phyloP scores from a whole-genome alignment of 768 basidiomycete species.

The Lactifluus volemus region DNA sequence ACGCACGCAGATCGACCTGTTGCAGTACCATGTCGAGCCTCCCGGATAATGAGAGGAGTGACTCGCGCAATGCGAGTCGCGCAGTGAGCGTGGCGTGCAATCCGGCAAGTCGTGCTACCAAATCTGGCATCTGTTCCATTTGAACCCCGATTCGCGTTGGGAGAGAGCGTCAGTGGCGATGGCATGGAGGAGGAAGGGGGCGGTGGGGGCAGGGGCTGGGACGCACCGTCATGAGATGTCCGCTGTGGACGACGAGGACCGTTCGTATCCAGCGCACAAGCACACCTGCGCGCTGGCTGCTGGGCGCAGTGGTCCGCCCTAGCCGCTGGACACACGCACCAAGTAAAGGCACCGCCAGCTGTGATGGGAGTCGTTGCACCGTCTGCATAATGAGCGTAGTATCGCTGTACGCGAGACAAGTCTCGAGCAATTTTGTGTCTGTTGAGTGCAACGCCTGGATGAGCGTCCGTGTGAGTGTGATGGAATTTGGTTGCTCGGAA shows the following conservation, averaged over 20 bases:
- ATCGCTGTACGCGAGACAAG: conserved; percentile 79
- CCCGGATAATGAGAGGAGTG: conserved; percentile 77
- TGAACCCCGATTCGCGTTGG: conserved; percentile 8
- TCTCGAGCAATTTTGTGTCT: conserved; percentile 80
- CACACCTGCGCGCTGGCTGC: conserved; percentile 62
- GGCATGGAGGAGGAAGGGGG: conserved; percentile 1
- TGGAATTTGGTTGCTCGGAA: conserved; percentile 48
- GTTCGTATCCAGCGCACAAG: conserved; percentile 74
- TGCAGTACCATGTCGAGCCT: conserved; percentile 89
- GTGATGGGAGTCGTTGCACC: conserved; percentile 75
- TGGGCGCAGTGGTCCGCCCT: conserved; percentile 71
- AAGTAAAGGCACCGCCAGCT: conserved; percentile 78
- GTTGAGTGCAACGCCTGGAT: conserved; percentile 95
- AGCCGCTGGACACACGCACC: conserved; percentile 85
- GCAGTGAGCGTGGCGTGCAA: conserved; percentile 76
- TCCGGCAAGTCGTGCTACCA: conserved; percentile 78
- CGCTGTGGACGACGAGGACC: conserved; percentile 77
- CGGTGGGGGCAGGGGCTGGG: not conserved
- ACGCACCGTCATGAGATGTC: conserved; percentile 89
- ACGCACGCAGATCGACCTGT: conserved; percentile 84
- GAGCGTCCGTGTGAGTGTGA: conserved; percentile 86
- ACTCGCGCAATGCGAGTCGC: conserved; percentile 75
- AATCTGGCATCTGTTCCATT: conserved; percentile 69
- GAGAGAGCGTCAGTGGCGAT: not conserved
- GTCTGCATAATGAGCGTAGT: conserved; percentile 77